Conservation (phyloP, 441 rosid genomes). For the Flueggea neowawraea region DNA sequence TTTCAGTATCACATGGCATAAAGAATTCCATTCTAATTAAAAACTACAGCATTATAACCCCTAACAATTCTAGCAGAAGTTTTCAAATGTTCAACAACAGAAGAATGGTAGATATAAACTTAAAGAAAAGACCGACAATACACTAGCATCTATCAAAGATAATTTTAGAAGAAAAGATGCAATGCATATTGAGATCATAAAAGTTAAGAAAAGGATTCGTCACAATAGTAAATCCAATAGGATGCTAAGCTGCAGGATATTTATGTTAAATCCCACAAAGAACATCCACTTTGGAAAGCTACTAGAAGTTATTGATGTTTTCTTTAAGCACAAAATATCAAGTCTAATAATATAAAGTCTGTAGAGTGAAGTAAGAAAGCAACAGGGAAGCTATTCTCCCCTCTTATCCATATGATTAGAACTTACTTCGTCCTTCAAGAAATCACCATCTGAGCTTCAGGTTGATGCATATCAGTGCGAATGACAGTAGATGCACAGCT, state of each 20-base stretch:
- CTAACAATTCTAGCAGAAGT: background rate
- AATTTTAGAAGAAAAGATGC: conserved; percentile 16
- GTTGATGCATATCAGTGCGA: conserved; percentile 6
- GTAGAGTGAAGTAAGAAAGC: conserved; percentile 26
- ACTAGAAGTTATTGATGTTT: conserved; percentile 16
- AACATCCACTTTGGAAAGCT: conserved; percentile 27
- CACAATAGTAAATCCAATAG: conserved; percentile 21
- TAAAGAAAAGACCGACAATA: too few relatives aligned
- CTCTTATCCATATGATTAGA: conserved; percentile 21
- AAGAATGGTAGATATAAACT: background rate
- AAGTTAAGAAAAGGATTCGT: conserved; percentile 17
- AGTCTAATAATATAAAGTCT: conserved; percentile 20
- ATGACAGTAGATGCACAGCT: background rate
- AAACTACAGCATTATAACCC: background rate
- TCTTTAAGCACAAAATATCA: conserved; percentile 30
- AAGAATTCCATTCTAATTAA: background rate
- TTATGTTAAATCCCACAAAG: conserved; percentile 11
- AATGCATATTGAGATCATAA: conserved; percentile 3
- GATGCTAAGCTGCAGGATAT: conserved; percentile 24
- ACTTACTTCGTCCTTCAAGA: conserved; percentile 42
- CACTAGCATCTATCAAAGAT: background rate
- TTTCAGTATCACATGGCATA: background rate
- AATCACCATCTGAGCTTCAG: conserved; percentile 21
- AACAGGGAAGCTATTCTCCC: conserved; percentile 19
- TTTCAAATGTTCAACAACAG: background rate